Evolutionary conservation across 2,329 filamentous ascomycete genomes (phyloP).

Genomic region (Mollisiaceae sp.): DNA sequence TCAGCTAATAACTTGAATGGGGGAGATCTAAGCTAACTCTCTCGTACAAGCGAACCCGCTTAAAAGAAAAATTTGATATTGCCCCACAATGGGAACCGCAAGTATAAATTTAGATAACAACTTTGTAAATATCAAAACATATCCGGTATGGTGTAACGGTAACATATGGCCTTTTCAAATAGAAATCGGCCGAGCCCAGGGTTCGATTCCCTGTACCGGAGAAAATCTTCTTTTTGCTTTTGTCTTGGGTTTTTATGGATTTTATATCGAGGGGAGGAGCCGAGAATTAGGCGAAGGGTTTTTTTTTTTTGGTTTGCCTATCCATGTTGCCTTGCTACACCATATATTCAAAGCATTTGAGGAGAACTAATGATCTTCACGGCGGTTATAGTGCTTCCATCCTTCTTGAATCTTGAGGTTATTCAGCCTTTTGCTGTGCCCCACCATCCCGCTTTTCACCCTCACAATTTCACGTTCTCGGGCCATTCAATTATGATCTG

Average conservation of each 20-base stretch:
- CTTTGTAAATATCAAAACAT: neutral
- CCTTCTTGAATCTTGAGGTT: too few species aligned
- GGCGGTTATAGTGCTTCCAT: too few species aligned
- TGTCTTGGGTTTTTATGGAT: neutral
- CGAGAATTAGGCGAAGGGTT: neutral
- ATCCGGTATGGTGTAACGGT: constrained; percentile 8
- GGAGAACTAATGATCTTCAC: too few species aligned
- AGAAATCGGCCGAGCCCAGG: neutral
- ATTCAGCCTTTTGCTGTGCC: too few species aligned
- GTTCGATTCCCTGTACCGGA: constrained; percentile 7
- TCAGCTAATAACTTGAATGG: too few species aligned
- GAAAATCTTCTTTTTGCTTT: neutral
- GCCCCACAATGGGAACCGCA: neutral
- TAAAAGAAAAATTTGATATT: neutral
- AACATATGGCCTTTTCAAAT: constrained; percentile 8
- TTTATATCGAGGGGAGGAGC: neutral
- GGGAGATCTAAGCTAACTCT: too few species aligned
- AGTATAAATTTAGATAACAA: neutral
- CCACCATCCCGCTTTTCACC: too few species aligned
- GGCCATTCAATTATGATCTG: neutral
- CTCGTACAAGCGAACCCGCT: neutral
- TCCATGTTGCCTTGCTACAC: neutral
- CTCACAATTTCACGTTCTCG: too few species aligned
- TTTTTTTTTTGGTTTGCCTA: neutral
- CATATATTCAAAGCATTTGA: too few species aligned